These are phyloP conservation scores for Potentilla sterilis DNA, from an alignment of 306 rosid species.

Conservation along the genomic window DNA sequence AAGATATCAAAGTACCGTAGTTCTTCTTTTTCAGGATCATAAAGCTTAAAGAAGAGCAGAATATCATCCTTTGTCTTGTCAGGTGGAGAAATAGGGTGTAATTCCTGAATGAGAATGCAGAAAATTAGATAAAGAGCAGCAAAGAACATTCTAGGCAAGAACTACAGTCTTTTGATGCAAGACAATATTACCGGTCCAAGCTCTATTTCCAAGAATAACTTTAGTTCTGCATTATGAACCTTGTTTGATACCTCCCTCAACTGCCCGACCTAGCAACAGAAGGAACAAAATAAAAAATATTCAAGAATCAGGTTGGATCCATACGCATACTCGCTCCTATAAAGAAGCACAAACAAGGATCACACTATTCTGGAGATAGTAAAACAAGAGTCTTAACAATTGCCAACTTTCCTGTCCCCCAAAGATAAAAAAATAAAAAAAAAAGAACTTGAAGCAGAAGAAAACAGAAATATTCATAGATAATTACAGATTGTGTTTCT, in stretches of 20 bases:
- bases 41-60: slow-evolving; percentile 80
- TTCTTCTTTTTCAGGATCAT: slow-evolving; percentile 80
- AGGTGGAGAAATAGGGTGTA: slow-evolving; percentile 58
- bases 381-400: background rate
- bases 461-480: slow-evolving; percentile 6
- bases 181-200: slow-evolving; percentile 54
- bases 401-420: background rate
- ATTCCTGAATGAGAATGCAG: slow-evolving; percentile 45
- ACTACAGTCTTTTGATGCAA: slow-evolving; percentile 5
- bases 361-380: background rate
- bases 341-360: background rate
- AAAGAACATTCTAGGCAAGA: slow-evolving; percentile 6
- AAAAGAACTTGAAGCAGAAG: background rate
- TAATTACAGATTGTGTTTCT: slow-evolving; percentile 69
- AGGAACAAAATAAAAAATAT: slow-evolving; percentile 8
- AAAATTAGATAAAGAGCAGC: slow-evolving; percentile 21
- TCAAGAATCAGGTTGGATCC: background rate
- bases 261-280: slow-evolving; percentile 64
- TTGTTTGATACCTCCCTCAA: slow-evolving; percentile 69
- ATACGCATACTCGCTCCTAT: background rate
- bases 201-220: slow-evolving; percentile 75
- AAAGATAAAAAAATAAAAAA: background rate
- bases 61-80: slow-evolving; percentile 78
- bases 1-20: slow-evolving; percentile 52
- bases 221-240: slow-evolving; percentile 69